Conservation (phyloP, 2,329 filamentous ascomycete genomes). For the Pseudogymnoascus sp. region DNA sequence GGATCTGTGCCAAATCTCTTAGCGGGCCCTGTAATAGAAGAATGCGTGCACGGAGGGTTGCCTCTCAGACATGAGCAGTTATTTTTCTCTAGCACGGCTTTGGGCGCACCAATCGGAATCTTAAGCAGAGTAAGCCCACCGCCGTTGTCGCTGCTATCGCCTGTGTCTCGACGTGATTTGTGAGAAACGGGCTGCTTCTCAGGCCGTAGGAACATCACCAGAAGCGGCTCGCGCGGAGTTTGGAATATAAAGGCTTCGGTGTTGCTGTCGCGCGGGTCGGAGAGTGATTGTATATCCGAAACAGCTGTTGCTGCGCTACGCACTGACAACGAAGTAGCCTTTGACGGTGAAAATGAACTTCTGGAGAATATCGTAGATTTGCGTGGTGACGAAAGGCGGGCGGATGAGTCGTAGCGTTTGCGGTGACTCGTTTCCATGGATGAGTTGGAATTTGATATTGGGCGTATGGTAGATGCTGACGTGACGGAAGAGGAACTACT, state of each 20-base stretch:
- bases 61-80: not conserved
- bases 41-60: not conserved
- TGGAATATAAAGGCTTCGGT: slow-evolving; percentile 9
- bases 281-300: not conserved
- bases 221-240: not conserved
- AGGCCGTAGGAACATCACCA: slow-evolving; percentile 7
- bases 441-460: not conserved
- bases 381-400: not conserved
- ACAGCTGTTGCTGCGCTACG: not conserved
- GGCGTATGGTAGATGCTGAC: not conserved
- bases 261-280: not conserved
- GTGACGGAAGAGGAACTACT: not conserved
- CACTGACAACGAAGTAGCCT: not conserved
- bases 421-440: not conserved
- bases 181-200: not conserved
- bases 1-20: slow-evolving; percentile 4
- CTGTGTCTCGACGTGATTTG: not conserved
- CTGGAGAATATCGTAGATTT: not conserved
- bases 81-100: not conserved
- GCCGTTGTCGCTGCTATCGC: not conserved
- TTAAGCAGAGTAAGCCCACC: not conserved
- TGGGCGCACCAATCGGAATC: not conserved
- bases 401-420: not conserved
- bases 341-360: not conserved
- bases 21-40: not conserved